phyloP scores from a whole-genome alignment of 2,329 filamentous ascomycete species.

The Penicillium hordei region DNA sequence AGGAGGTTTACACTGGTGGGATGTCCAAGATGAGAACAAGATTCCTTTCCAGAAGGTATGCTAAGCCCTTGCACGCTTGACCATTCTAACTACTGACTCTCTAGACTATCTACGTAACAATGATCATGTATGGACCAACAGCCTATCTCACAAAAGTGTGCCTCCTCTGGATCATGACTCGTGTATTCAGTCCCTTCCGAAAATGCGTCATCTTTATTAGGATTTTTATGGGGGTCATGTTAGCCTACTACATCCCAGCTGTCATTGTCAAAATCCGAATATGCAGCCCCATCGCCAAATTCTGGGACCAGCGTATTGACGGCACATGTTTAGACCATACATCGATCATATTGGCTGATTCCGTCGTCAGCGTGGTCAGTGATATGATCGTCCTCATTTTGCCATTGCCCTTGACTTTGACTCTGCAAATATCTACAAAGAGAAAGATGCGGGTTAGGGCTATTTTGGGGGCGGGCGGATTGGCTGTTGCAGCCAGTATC shows the following conservation, averaged over 20 bases:
- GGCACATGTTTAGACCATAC: constrained; percentile 30
- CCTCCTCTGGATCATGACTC: constrained; percentile 47
- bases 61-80: background rate
- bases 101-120: constrained; percentile 46
- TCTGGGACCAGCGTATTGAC: constrained; percentile 36
- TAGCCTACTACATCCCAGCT: constrained; percentile 44
- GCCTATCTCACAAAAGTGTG: constrained; percentile 46
- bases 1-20: constrained; percentile 39
- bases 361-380: constrained; percentile 59
- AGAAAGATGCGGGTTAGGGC: constrained; percentile 50
- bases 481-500: constrained; percentile 32
- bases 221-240: constrained; percentile 39
- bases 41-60: constrained; percentile 40
- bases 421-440: constrained; percentile 46
- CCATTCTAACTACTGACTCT: background rate
- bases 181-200: constrained; percentile 45
- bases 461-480: constrained; percentile 51
- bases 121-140: constrained; percentile 49
- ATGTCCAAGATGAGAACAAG: constrained; percentile 33
- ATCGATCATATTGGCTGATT: constrained; percentile 53
- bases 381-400: constrained; percentile 56
- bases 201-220: constrained; percentile 44
- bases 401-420: constrained; percentile 49
- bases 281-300: constrained; percentile 44
- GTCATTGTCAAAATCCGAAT: constrained; percentile 46